A percentile compares a stretch with the other conserved stretches of the same genome.
These are phyloP conservation scores for Erodium texanum DNA, from an alignment of 441 rosid genomes.

Conservation along the genomic window DNA sequence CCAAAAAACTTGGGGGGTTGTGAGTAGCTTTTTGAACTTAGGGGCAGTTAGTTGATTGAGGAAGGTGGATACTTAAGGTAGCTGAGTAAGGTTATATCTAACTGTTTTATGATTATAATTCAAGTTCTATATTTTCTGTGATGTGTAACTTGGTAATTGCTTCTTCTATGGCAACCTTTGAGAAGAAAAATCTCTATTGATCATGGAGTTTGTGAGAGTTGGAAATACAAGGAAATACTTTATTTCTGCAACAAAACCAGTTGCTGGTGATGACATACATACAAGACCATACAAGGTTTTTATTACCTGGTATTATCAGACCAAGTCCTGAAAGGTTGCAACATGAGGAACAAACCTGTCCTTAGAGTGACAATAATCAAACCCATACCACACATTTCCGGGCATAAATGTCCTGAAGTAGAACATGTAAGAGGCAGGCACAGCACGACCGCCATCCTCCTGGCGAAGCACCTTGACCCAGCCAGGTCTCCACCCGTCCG, in stretches of 20 bases:
- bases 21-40: no score
- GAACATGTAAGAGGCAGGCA: constrained; percentile 13
- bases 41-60: no score
- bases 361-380: constrained; percentile 13
- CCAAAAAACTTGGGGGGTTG: no score
- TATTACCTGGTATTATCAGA: not conserved
- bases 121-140: not conserved
- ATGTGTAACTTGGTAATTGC: not conserved
- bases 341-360: constrained; percentile 9
- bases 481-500: constrained; percentile 19
- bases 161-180: not conserved
- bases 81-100: no score
- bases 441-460: not conserved
- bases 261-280: not conserved
- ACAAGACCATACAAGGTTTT: no score
- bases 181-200: not conserved
- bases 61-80: no score
- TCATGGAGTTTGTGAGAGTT: not conserved
- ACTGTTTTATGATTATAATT: not conserved
- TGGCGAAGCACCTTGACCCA: constrained; percentile 16
- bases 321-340: constrained; percentile 11
- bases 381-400: constrained; percentile 17
- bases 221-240: not conserved
- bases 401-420: constrained; percentile 18
- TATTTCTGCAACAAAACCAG: not conserved